Evolutionary conservation across 2,329 filamentous ascomycete genomes (phyloP), one percentile per base, ranked within the genome.

Genomic region (Nothophaeocryptopus gaeumannii): DNA sequence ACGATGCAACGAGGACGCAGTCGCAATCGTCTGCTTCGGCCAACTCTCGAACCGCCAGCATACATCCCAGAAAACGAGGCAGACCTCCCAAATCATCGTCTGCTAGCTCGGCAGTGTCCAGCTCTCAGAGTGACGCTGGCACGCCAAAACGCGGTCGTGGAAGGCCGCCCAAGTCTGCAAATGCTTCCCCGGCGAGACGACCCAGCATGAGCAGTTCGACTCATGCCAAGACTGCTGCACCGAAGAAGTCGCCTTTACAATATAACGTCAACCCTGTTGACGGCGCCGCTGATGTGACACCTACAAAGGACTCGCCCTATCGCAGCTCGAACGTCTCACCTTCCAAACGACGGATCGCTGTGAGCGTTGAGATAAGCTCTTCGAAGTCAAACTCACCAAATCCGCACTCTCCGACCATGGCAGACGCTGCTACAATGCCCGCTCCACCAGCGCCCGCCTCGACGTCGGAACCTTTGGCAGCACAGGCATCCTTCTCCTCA

Each of bases 401-500:
- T 15, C 20, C 49, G 5, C 39, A 30, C 20, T 30, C 45, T 37
- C 30, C 44, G 30, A 47, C 40, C n/a, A 26, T 26, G 20, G 43
- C 35, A 3, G 16, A 14, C 16, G 16, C 45, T n/a, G 26, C 13
- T 8, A 3, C 15, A 8, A 47, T 51, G 45, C 20, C 44, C 10
- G 52, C 49, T 10, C 31, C 40, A 35, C 39, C 39, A 20, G 34
- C 51, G 12, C 15, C 50, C n/a, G 45, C 36, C 13, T 34, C 39
- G 12, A 45, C 15, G 29, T 26, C 43, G 41, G 30, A 39, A 10
- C 31, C 36, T 14, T 33, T 39, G 5, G 44, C 37, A 5, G 46
- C 41, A 10, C 48, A 34, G 12, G n/a, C 46, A 8, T 63, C 60
- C 42, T 56, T 60, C 5, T 62, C 64, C 37, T 57, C 57, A 46